A percentile compares a stretch with the other conserved stretches of the same genome.
These are phyloP conservation scores for Penicillium flavigenum DNA, from an alignment of 495 filamentous ascomycete genomes.

Conservation along the genomic window DNA sequence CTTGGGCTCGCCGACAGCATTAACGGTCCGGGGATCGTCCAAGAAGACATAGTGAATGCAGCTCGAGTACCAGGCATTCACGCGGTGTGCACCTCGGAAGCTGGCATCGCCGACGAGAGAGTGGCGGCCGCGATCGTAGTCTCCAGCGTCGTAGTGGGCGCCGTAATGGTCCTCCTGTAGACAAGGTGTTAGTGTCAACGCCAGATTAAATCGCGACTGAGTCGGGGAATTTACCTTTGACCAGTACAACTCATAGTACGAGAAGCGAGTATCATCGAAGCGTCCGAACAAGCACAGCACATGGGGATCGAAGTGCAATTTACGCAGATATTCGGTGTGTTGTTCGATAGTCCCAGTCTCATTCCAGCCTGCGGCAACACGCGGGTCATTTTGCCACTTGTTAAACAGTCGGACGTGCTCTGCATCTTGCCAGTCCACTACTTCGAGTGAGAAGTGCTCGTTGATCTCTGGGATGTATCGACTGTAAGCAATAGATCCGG, in stretches of 20 bases:
- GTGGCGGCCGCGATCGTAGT: slow-evolving; percentile 68
- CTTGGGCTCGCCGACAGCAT: slow-evolving; percentile 66
- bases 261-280: slow-evolving; percentile 61
- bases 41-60: slow-evolving; percentile 70
- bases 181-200: slow-evolving; percentile 11
- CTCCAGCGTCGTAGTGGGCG: slow-evolving; percentile 60
- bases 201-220: neutral
- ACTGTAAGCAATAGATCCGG: slow-evolving; percentile 63
- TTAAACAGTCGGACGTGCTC: slow-evolving; percentile 62
- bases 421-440: slow-evolving; percentile 53
- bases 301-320: slow-evolving; percentile 61
- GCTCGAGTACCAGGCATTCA: slow-evolving; percentile 67
- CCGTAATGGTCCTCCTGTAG: slow-evolving; percentile 64
- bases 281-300: slow-evolving; percentile 59
- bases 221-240: slow-evolving; percentile 51
- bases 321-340: slow-evolving; percentile 60
- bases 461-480: slow-evolving; percentile 65
- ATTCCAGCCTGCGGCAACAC: slow-evolving; percentile 68
- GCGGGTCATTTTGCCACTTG: slow-evolving; percentile 68
- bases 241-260: slow-evolving; percentile 73
- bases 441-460: slow-evolving; percentile 65
- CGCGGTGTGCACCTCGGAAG: slow-evolving; percentile 63
- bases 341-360: slow-evolving; percentile 63
- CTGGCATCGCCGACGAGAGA: slow-evolving; percentile 64
- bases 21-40: slow-evolving; percentile 63